phyloP scores from a whole-genome alignment of 2,329 filamentous ascomycete species.

The Aureobasidium vineae region DNA sequence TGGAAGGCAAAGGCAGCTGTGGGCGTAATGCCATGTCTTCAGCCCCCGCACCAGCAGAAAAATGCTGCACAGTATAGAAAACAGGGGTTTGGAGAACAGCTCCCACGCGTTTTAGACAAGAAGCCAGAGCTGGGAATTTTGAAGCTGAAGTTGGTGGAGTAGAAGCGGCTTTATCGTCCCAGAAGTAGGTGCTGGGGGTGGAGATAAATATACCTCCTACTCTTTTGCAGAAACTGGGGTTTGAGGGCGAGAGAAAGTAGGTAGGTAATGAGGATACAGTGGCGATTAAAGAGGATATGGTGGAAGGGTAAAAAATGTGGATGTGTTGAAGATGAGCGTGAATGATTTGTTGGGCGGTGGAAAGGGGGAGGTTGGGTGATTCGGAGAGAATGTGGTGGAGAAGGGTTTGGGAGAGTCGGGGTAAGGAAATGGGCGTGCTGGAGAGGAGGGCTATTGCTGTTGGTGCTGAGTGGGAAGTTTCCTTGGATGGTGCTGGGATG shows the following conservation, averaged over 20 bases:
- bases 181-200: constrained; percentile 56
- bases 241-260: constrained; percentile 51
- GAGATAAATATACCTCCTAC: constrained; percentile 56
- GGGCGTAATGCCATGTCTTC: constrained; percentile 26
- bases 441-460: constrained; percentile 57
- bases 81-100: constrained; percentile 33
- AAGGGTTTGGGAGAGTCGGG: constrained; percentile 47
- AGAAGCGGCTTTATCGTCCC: constrained; percentile 49
- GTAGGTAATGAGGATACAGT: constrained; percentile 49
- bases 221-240: constrained; percentile 48
- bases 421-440: constrained; percentile 48
- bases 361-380: neutral
- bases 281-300: constrained; percentile 50
- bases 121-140: constrained; percentile 28
- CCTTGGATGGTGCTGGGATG: neutral
- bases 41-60: constrained; percentile 11
- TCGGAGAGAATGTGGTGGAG: neutral
- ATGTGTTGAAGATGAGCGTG: constrained; percentile 52
- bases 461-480: constrained; percentile 36
- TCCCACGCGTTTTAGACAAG: constrained; percentile 30
- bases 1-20: constrained; percentile 36
- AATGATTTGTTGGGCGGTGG: constrained; percentile 35
- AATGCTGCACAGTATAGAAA: constrained; percentile 32
- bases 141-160: neutral
- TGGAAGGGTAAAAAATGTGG: constrained; percentile 58